Percentiles rank a stretch among this genome's conserved stretches.
These are phyloP conservation scores for Apiotrichum gracile DNA, from an alignment of 1,284 basidiomycete genomes.

Conservation along the genomic window DNA sequence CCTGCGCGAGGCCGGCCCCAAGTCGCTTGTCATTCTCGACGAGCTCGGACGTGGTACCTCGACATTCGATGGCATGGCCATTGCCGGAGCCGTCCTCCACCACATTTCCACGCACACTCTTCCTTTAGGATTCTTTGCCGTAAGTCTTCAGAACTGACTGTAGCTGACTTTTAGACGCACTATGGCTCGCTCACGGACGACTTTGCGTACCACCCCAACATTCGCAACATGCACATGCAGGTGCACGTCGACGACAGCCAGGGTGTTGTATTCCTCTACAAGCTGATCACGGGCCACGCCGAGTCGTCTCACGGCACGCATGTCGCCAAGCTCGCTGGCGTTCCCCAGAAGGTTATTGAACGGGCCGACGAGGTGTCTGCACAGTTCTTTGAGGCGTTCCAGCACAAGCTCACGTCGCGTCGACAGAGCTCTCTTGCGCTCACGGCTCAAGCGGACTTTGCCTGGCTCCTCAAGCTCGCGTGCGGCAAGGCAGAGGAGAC, in stretches of 20 bases:
- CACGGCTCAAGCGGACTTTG: conserved; percentile 78
- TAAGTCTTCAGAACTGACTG: conserved; percentile 26
- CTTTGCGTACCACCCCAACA: conserved; percentile 77
- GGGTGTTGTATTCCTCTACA: conserved; percentile 89
- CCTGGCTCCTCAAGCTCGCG: conserved; percentile 54
- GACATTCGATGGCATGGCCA: conserved; percentile 84
- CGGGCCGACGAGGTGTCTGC: conserved; percentile 80
- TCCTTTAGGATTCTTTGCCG: conserved; percentile 58
- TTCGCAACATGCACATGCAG: conserved; percentile 89
- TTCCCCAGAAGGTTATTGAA: conserved; percentile 62
- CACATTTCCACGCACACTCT: conserved; percentile 84
- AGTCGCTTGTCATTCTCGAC: conserved; percentile 89
- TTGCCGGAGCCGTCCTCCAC: conserved; percentile 89
- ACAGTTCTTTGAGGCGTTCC: conserved; percentile 81
- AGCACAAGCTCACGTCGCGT: conserved; percentile 62
- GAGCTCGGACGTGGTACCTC: conserved; percentile 68
- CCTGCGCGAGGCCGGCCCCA: conserved; percentile 80
- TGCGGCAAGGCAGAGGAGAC: conserved; percentile 2
- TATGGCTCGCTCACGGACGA: conserved; percentile 48
- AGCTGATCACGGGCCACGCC: conserved; percentile 80
- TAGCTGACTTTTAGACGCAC: conserved; percentile 40
- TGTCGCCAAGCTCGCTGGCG: conserved; percentile 79
- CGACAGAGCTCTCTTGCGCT: conserved; percentile 64
- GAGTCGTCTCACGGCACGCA: conserved; percentile 89
- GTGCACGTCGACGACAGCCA: conserved; percentile 86